A percentile compares a stretch with the other conserved stretches of the same genome.
Evolutionary conservation across 2,329 filamentous ascomycete species (phyloP).

Genomic region (Colletotrichum tabaci): DNA sequence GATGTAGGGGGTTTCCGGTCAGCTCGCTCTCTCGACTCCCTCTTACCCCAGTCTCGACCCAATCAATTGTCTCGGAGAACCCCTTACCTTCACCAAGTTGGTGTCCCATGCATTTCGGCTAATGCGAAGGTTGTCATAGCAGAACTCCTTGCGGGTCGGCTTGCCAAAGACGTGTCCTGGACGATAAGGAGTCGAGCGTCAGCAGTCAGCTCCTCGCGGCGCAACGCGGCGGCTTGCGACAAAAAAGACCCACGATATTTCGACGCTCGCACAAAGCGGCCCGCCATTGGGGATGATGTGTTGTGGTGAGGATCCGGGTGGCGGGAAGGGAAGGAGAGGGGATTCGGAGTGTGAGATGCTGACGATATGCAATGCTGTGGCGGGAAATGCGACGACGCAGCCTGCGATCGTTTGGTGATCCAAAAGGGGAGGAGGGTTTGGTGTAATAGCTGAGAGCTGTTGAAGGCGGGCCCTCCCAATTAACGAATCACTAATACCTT

Average conservation of each 20-base stretch:
- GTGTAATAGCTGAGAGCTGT: slow-evolving; percentile 38
- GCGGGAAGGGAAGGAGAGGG: not conserved
- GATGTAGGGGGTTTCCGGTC: slow-evolving; percentile 16
- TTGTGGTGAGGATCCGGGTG: slow-evolving; percentile 5
- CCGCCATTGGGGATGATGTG: slow-evolving; percentile 63
- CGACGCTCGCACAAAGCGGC: slow-evolving; percentile 77
- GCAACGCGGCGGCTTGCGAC: slow-evolving; percentile 46
- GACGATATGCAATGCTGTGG: slow-evolving; percentile 36
- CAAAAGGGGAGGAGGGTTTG: slow-evolving; percentile 40
- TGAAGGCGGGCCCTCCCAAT: slow-evolving; percentile 32
- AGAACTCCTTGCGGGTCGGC: slow-evolving; percentile 95
- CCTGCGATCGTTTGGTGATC: slow-evolving; percentile 35
- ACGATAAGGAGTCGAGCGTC: slow-evolving; percentile 32
- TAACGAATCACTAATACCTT: slow-evolving; percentile 22
- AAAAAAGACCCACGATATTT: slow-evolving; percentile 72
- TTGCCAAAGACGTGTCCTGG: slow-evolving; percentile 98
- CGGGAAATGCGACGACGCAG: slow-evolving; percentile 34
- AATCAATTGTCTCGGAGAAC: slow-evolving; percentile 25
- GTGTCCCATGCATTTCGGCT: slow-evolving; percentile 99
- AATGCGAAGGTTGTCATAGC: slow-evolving; percentile 98
- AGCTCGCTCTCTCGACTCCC: slow-evolving; percentile 9
- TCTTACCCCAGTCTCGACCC: slow-evolving; percentile 4
- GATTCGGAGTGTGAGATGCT: slow-evolving; percentile 12
- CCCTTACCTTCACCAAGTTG: slow-evolving; percentile 91
- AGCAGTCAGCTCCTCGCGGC: slow-evolving; percentile 47